Evolutionary conservation across 345 rosid genomes (phyloP).

Genomic region (Citrus glauca): DNA sequence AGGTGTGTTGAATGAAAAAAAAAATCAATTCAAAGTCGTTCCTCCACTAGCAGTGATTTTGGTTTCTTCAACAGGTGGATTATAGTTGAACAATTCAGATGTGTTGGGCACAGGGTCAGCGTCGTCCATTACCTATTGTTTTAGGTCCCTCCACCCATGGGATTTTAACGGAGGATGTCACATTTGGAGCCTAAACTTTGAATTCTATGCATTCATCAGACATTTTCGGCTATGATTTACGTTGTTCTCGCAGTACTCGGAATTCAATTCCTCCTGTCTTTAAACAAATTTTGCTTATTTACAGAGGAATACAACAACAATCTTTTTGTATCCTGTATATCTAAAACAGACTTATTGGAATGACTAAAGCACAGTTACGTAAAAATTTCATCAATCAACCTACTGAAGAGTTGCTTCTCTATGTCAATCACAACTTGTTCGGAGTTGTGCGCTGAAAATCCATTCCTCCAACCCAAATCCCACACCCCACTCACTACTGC

Average conservation of each 20-base stretch:
- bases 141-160: too few species aligned
- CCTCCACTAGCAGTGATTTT: too few species aligned
- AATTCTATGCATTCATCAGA: not conserved
- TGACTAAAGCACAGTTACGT: slow-evolving; percentile 8
- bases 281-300: slow-evolving; percentile 10
- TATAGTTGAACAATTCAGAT: too few species aligned
- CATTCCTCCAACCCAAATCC: slow-evolving; percentile 79
- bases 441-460: slow-evolving; percentile 45
- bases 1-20: too few species aligned
- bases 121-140: too few species aligned
- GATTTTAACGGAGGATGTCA: not conserved
- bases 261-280: not conserved
- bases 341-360: not conserved
- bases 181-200: not conserved
- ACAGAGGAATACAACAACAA: slow-evolving; percentile 2
- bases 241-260: not conserved
- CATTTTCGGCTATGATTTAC: not conserved
- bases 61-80: too few species aligned
- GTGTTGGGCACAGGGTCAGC: too few species aligned
- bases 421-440: slow-evolving; percentile 50
- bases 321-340: not conserved
- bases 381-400: slow-evolving; percentile 56
- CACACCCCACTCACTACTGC: slow-evolving; percentile 55
- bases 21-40: too few species aligned
- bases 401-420: slow-evolving; percentile 47